Evolutionary conservation across 2,329 filamentous ascomycete genomes (phyloP).

Genomic region (Sporothrix euskadiensis): DNA sequence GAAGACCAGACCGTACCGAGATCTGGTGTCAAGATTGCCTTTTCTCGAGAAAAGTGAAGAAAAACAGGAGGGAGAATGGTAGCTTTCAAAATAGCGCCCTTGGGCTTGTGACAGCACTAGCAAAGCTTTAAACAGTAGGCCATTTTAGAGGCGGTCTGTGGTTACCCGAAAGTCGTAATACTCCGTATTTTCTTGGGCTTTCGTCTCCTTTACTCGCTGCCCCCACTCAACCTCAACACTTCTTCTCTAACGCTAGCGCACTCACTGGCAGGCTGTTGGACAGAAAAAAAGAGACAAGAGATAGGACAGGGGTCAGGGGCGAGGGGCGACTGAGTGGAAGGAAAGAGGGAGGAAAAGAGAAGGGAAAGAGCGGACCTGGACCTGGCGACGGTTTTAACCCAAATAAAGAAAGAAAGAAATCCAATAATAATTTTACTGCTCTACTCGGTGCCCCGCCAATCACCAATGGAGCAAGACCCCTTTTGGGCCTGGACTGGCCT

Average conservation of each 20-base stretch:
- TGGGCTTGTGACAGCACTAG: slow-evolving; percentile 2
- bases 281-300: background rate
- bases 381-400: background rate
- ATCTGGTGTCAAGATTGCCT: background rate
- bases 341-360: background rate
- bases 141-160: slow-evolving; percentile 7
- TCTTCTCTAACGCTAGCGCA: slow-evolving; percentile 25
- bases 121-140: background rate
- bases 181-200: background rate
- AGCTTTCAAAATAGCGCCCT: background rate
- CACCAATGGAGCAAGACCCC: slow-evolving; percentile 11
- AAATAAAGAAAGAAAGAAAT: slow-evolving; percentile 12
- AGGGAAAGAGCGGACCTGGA: background rate
- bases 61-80: background rate
- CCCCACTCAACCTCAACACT: slow-evolving; percentile 5
- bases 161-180: background rate
- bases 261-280: background rate
- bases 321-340: background rate
- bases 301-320: slow-evolving; percentile 18
- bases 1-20: background rate
- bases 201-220: background rate
- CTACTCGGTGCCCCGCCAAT: slow-evolving; percentile 21
- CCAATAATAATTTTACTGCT: slow-evolving; percentile 15
- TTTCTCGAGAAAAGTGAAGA: background rate
- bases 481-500: background rate